Evolutionary conservation across 129 eudicot genomes (phyloP).

Genomic region (Mikania micrantha): DNA sequence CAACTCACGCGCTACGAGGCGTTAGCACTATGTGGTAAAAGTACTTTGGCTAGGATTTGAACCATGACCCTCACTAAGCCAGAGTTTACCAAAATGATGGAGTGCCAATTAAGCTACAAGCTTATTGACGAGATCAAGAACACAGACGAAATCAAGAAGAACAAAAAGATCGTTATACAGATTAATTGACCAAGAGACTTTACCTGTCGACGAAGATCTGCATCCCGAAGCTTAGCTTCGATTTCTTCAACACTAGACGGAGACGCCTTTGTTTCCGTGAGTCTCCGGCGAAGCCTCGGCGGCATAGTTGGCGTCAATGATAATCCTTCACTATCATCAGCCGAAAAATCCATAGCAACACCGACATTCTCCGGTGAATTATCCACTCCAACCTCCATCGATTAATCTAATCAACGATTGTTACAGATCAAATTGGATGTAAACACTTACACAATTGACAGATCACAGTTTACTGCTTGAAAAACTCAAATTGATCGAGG

Average conservation of each 20-base stretch:
- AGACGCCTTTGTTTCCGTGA: constrained; percentile 48
- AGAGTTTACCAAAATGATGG: background rate
- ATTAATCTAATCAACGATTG: constrained; percentile 1
- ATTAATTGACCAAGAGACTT: background rate
- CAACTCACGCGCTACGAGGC: too few relatives aligned
- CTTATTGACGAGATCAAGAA: too few relatives aligned
- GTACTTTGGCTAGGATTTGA: too few relatives aligned
- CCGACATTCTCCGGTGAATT: constrained; percentile 56
- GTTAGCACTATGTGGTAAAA: too few relatives aligned
- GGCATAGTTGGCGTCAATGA: constrained; percentile 64
- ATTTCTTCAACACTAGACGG: constrained; percentile 59
- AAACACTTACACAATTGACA: background rate
- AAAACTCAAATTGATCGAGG: background rate
- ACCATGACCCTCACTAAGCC: background rate
- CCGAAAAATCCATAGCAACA: constrained; percentile 72
- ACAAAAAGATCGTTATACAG: background rate
- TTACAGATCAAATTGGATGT: background rate
- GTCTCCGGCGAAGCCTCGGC: constrained; percentile 57
- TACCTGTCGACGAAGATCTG: constrained; percentile 95
- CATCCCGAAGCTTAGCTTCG: constrained; percentile 72
- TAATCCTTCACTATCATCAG: constrained; percentile 31
- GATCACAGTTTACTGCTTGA: background rate
- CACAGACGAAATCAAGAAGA: background rate
- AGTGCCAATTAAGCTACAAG: too few relatives aligned
- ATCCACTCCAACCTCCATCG: constrained; percentile 42